These are phyloP conservation scores for Diaporthe humulicola DNA, from an alignment of 2,329 filamentous ascomycete genomes.

Conservation along the genomic window DNA sequence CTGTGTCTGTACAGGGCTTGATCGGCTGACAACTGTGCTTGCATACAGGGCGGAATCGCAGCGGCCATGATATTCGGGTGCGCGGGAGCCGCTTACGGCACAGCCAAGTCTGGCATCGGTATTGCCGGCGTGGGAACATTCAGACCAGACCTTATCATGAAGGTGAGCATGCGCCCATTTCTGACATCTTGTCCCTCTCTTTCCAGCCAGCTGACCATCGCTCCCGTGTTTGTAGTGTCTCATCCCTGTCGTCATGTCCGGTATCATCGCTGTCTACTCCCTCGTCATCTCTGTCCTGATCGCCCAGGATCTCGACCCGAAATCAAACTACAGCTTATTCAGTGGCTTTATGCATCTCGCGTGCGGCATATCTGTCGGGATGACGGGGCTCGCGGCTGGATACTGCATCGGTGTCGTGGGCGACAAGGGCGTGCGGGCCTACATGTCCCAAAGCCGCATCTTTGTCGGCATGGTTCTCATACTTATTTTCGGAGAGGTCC, in stretches of 20 bases:
- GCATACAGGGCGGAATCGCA: conserved; percentile 77
- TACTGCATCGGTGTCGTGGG: conserved; percentile 98
- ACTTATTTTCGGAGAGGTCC: conserved; percentile 96
- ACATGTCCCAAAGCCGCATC: conserved; percentile 95
- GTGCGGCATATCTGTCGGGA: conserved; percentile 89
- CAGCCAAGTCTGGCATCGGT: conserved; percentile 88
- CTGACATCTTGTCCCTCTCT: neutral
- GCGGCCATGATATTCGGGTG: conserved; percentile 88
- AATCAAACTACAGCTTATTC: conserved; percentile 83
- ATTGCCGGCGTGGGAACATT: conserved; percentile 89
- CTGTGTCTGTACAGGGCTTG: neutral
- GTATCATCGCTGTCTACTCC: conserved; percentile 98
- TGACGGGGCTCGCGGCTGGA: conserved; percentile 92
- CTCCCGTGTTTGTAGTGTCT: conserved; percentile 69
- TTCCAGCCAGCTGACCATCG: conserved; percentile 10
- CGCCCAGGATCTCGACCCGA: conserved; percentile 85
- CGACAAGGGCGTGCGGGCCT: conserved; percentile 92
- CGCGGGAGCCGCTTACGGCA: conserved; percentile 86
- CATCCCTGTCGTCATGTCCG: conserved; percentile 96
- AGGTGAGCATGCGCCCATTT: conserved; percentile 65
- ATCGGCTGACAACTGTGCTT: conserved; percentile 40
- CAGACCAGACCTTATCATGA: conserved; percentile 90
- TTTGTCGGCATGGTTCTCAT: conserved; percentile 99
- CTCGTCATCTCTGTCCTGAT: conserved; percentile 98
- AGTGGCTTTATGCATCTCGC: conserved; percentile 95